Evolutionary conservation across 441 rosid species (phyloP).

Genomic region (Erodium trifolium): DNA sequence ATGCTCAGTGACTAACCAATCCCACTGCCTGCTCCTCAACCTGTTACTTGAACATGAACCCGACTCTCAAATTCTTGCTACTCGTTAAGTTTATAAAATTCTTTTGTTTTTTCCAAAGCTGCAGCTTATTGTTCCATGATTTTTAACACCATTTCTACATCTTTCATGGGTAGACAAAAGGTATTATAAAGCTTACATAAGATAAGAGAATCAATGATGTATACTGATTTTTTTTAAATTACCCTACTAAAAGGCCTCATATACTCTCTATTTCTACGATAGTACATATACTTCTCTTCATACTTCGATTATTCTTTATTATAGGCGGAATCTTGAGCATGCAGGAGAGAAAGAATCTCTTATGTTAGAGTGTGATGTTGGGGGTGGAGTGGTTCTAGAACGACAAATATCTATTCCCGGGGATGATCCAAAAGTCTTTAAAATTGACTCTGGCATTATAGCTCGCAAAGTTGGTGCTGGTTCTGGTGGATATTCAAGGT

Average conservation of each 20-base stretch:
- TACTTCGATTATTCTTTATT: constrained; percentile 15
- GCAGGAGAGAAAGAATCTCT: constrained; percentile 74
- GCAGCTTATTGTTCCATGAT: neutral
- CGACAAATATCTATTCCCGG: constrained; percentile 43
- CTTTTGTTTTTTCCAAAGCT: neutral
- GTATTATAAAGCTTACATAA: neutral
- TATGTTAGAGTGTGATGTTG: constrained; percentile 61
- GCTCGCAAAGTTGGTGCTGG: constrained; percentile 84
- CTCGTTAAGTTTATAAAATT: neutral
- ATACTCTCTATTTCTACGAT: neutral
- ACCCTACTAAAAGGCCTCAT: neutral
- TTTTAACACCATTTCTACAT: neutral
- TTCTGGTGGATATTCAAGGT: constrained; percentile 94
- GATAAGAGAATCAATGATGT: neutral
- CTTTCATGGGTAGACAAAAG: neutral
- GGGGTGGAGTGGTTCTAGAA: constrained; percentile 70
- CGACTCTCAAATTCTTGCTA: neutral
- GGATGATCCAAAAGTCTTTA: constrained; percentile 41
- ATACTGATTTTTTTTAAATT: neutral
- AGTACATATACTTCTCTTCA: neutral
- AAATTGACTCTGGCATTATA: constrained; percentile 54
- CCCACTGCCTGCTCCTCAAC: neutral
- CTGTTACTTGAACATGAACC: neutral
- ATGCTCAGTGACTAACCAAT: neutral
- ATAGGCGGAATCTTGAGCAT: constrained; percentile 72